A percentile compares a stretch with the other conserved stretches of the same genome.
Conservation (phyloP, 371 early-diverging fungal genomes). For the Syncephalis plumigaleata region DNA sequence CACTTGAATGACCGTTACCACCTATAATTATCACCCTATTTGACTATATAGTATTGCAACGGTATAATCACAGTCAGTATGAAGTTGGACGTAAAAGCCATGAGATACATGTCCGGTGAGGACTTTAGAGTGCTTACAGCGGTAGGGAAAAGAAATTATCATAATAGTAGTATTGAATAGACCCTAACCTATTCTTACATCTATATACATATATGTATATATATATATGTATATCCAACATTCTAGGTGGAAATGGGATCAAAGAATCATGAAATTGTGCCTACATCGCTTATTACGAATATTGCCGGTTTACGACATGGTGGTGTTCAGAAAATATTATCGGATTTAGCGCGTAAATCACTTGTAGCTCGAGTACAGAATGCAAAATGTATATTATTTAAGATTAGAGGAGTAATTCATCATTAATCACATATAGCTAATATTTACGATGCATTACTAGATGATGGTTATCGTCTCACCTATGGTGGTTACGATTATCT, state of each 20-base stretch:
- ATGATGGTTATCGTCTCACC: slow-evolving; percentile 94
- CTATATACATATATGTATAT: too few species aligned
- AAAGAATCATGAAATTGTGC: slow-evolving; percentile 95
- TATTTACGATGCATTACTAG: slow-evolving; percentile 13
- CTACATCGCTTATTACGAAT: slow-evolving; percentile 68
- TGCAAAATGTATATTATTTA: slow-evolving; percentile 42
- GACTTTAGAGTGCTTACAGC: slow-evolving; percentile 94
- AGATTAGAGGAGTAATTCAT: neutral
- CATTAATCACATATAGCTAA: neutral
- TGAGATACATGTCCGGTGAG: slow-evolving; percentile 83
- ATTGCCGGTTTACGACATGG: slow-evolving; percentile 80
- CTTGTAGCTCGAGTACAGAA: slow-evolving; percentile 76
- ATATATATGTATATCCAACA: too few species aligned
- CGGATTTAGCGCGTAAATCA: slow-evolving; percentile 71
- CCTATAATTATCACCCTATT: too few species aligned
- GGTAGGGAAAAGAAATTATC: too few species aligned
- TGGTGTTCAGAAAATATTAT: slow-evolving; percentile 65
- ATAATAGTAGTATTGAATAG: neutral
- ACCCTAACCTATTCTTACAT: too few species aligned
- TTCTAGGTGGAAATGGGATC: slow-evolving; percentile 95
- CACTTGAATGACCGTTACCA: too few species aligned
- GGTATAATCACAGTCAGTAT: too few species aligned
- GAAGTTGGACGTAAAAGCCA: slow-evolving; percentile 88
- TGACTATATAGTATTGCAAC: too few species aligned
- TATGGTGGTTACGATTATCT: slow-evolving; percentile 99